Evolutionary conservation across 345 rosid genomes (phyloP).

Genomic region (Linum tenue): DNA sequence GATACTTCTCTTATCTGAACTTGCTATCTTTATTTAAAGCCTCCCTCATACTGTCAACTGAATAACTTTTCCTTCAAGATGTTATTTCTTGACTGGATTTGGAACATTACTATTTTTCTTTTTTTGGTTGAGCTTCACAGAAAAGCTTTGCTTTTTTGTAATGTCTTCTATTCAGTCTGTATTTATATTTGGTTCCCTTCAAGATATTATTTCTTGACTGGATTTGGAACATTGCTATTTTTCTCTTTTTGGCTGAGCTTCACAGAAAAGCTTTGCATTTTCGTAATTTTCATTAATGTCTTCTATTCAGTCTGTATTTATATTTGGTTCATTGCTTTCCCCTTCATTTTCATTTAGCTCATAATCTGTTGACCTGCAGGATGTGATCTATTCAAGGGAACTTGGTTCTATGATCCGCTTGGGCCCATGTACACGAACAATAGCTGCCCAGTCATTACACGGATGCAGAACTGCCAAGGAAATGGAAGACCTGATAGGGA

Average conservation of each 20-base stretch:
- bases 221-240: not conserved
- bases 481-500: slow-evolving; percentile 92
- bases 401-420: slow-evolving; percentile 72
- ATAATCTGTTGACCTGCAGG: slow-evolving; percentile 28
- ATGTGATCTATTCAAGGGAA: slow-evolving; percentile 75
- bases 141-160: too few relatives aligned
- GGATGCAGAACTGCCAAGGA: slow-evolving; percentile 99
- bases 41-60: not conserved
- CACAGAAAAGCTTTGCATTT: not conserved
- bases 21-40: not conserved
- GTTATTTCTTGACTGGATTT: not conserved
- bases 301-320: too few relatives aligned
- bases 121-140: not conserved
- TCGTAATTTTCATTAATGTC: too few relatives aligned
- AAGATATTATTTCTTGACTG: too few relatives aligned
- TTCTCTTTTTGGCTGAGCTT: not conserved
- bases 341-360: slow-evolving; percentile 12
- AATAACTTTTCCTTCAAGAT: not conserved
- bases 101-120: not conserved
- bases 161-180: too few relatives aligned
- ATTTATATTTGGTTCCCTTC: too few relatives aligned
- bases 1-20: too few relatives aligned
- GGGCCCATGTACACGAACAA: slow-evolving; percentile 89
- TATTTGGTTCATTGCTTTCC: too few relatives aligned
- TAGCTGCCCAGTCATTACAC: slow-evolving; percentile 79